These are phyloP conservation scores for Ascochyta pisi DNA, from an alignment of 2,329 filamentous ascomycete species.

Conservation along the genomic window DNA sequence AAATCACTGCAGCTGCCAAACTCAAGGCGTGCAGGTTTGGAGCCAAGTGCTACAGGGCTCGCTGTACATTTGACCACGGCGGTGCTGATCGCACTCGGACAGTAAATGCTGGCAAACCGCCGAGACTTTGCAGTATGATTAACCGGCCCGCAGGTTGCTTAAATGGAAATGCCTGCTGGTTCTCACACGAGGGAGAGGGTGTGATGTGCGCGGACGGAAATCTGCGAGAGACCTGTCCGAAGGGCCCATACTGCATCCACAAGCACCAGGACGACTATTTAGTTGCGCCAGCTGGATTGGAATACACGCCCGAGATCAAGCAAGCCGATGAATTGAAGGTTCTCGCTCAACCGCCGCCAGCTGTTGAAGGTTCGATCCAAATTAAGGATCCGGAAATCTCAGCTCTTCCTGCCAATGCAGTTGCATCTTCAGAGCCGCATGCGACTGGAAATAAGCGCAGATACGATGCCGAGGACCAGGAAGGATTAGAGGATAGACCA, in stretches of 20 bases:
- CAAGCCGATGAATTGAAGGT: not conserved
- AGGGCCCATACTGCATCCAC: not conserved
- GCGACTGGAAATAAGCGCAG: not conserved
- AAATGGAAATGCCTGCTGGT: slow-evolving; percentile 4
- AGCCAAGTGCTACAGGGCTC: not conserved
- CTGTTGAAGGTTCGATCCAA: not conserved
- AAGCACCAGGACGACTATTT: not conserved
- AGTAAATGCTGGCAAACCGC: not conserved
- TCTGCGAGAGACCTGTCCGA: not conserved
- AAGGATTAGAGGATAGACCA: not conserved
- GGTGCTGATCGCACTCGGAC: not conserved
- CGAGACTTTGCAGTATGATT: not conserved
- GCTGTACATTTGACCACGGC: not conserved
- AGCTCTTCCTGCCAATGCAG: not conserved
- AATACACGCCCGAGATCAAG: not conserved
- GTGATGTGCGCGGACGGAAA: not conserved
- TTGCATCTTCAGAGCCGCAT: not conserved
- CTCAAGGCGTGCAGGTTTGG: not conserved
- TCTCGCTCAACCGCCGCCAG: not conserved
- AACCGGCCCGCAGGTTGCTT: not conserved
- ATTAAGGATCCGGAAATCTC: not conserved
- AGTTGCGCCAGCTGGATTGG: not conserved
- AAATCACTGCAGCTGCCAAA: not conserved
- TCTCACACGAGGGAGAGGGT: not conserved
- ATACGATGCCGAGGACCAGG: not conserved